Evolutionary conservation across 2,329 filamentous ascomycete genomes (phyloP), one percentile per base, ranked within the genome.

Genomic region (Elsinoe australis): DNA sequence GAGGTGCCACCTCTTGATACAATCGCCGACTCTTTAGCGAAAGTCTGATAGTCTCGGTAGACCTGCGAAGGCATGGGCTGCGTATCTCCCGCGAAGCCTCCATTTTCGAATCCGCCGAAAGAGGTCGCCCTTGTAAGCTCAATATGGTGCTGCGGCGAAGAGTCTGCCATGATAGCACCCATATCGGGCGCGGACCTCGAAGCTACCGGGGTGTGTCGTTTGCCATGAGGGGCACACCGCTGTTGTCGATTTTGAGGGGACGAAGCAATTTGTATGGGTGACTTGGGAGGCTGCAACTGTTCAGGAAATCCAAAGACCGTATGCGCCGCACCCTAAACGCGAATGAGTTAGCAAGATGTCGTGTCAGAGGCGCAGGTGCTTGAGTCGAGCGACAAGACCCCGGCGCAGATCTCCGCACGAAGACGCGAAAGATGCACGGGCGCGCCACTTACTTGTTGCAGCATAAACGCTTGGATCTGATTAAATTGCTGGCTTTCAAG

Each of bases 1-100:
- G 17, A 24, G 7, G 2, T 15, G n/a, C 24, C 3, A 32, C 28
- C 26, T 12, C 15, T 14, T 3, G 21, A 24, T 26, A 22, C 26
- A 15, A 14, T 4, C 1, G 15, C 10, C 3, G 36, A 26, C 4
- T 26, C 12, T 9, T 26, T 15, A 26, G 21, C 19, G 39, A 24
- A 44, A 9, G 17, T 29, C 8, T 26, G 39, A 51, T 59, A 69
- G 17, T 67, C 57, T 38, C 59, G 65, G 55, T 70, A 68, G 36
- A 71, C 65, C 53, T 73, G 70, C 47, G 68, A 69, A 47, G 70
- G 67, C 55, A 63, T 62, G 18, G 65, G 63, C 58, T 73, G 71
- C 1, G 71, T 73, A 52, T 73, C 70, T 42, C 69, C 69, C 50
- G 49, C 53, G 12, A 50, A 15, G n/a, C 26, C 24, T 3, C 63